These are phyloP conservation scores for Coemansia sp. DNA, from an alignment of 192 early-diverging fungal genomes.

Conservation along the genomic window DNA sequence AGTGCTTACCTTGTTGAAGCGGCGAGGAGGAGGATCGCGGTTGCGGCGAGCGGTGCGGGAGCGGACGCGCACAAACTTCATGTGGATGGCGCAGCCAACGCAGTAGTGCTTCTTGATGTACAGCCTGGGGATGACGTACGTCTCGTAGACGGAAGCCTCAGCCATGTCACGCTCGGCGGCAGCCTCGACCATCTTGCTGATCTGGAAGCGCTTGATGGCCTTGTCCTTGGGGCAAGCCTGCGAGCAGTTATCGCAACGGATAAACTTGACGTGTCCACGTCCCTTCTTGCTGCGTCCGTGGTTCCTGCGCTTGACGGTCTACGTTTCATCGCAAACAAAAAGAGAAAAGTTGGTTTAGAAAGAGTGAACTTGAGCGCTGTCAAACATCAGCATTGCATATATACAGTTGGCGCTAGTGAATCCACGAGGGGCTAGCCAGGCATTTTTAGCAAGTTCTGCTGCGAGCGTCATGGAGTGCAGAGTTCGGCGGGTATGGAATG, in stretches of 20 bases:
- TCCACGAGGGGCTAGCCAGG: background rate
- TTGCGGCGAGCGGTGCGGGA: slow-evolving; percentile 85
- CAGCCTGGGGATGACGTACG: slow-evolving; percentile 96
- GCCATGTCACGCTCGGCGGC: slow-evolving; percentile 96
- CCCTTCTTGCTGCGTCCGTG: slow-evolving; percentile 99
- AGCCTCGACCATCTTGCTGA: slow-evolving; percentile 99
- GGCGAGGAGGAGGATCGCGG: slow-evolving; percentile 91
- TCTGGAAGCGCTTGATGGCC: slow-evolving; percentile 98
- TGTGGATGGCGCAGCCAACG: slow-evolving; percentile 91
- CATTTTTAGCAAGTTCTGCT: background rate
- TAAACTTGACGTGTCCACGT: slow-evolving; percentile 96
- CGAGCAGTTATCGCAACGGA: slow-evolving; percentile 99
- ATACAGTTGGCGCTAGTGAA: background rate
- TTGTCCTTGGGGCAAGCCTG: slow-evolving; percentile 99
- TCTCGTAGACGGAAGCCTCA: slow-evolving; percentile 95
- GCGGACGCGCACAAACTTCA: slow-evolving; percentile 91
- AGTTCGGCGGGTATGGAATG: background rate
- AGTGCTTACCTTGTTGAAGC: slow-evolving; percentile 68
- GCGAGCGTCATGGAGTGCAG: background rate
- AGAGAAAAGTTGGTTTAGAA: slow-evolving; percentile 3
- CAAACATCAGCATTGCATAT: background rate
- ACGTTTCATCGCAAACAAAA: slow-evolving; percentile 14
- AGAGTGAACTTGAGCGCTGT: background rate
- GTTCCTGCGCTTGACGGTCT: slow-evolving; percentile 99
- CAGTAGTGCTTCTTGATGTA: slow-evolving; percentile 99